phyloP scores from a whole-genome alignment of 1,139 yeast species.

The Scheffersomyces segobiensis region DNA sequence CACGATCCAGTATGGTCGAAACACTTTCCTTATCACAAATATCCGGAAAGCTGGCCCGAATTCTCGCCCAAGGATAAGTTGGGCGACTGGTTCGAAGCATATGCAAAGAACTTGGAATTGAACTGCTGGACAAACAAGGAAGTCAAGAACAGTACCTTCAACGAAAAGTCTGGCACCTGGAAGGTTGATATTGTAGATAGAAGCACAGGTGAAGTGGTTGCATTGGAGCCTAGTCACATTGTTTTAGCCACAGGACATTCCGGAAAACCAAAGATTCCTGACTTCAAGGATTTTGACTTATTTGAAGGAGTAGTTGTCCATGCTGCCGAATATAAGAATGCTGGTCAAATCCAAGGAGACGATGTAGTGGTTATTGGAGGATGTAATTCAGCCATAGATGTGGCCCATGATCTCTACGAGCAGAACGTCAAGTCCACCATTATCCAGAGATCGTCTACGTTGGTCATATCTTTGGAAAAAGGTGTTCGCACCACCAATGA shows the following conservation, averaged over 20 bases:
- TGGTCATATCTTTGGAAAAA: constrained; percentile 35
- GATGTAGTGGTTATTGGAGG: constrained; percentile 45
- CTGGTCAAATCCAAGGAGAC: constrained; percentile 37
- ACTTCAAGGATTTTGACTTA: constrained; percentile 31
- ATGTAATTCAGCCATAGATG: constrained; percentile 47
- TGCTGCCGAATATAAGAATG: constrained; percentile 40
- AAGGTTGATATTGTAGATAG: constrained; percentile 22
- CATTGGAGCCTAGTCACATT: constrained; percentile 29
- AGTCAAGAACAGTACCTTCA: constrained; percentile 30
- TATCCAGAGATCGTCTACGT: constrained; percentile 45
- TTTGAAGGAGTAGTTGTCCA: constrained; percentile 42
- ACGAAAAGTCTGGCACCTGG: constrained; percentile 29
- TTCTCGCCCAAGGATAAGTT: constrained; percentile 45
- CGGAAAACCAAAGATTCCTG: constrained; percentile 43
- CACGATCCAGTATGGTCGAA: constrained; percentile 48
- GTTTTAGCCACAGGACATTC: constrained; percentile 45
- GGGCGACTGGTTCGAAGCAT: constrained; percentile 41
- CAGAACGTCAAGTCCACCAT: constrained; percentile 45
- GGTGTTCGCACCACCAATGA: constrained; percentile 28
- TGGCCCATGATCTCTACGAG: constrained; percentile 44
- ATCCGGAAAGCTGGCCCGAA: constrained; percentile 43
- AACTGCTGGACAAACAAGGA: constrained; percentile 35
- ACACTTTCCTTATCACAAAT: constrained; percentile 37
- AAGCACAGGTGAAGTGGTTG: constrained; percentile 14
- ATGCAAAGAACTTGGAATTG: constrained; percentile 38